Evolutionary conservation across 2,329 filamentous ascomycete species (phyloP).

Genomic region (Trichoderma afroharzianum): DNA sequence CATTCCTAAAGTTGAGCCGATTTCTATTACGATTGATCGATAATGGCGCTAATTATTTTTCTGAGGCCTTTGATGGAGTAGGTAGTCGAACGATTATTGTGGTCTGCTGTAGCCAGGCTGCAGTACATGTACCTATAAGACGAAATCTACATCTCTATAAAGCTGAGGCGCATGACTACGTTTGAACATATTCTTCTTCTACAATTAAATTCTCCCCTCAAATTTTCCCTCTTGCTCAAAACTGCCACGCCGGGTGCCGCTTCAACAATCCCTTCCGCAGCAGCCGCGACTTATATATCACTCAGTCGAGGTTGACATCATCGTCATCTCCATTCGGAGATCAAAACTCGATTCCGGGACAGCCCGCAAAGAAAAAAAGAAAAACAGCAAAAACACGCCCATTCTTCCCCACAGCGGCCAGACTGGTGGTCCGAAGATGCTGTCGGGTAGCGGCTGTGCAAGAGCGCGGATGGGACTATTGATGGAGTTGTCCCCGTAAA

Average conservation of each 20-base stretch:
- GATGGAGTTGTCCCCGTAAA: slow-evolving; percentile 8
- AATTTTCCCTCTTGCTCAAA: fast-evolving
- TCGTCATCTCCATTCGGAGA: not conserved
- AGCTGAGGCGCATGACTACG: not conserved
- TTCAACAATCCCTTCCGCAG: not conserved
- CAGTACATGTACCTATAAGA: not conserved
- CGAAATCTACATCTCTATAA: not conserved
- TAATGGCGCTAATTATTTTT: not conserved
- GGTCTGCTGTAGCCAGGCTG: not conserved
- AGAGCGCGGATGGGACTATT: not conserved
- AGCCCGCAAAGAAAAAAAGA: not conserved
- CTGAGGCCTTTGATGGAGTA: not conserved
- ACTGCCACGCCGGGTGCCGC: not conserved
- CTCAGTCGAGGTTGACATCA: not conserved
- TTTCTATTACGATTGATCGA: not conserved
- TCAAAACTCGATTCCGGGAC: not conserved
- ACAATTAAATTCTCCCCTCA: not conserved
- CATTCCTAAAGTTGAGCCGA: not conserved
- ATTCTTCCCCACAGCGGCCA: not conserved
- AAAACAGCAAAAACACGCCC: not conserved
- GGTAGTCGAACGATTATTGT: not conserved
- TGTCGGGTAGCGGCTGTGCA: not conserved
- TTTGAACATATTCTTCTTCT: not conserved
- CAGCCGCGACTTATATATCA: not conserved
- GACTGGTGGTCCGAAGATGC: not conserved